Base-by-base conservation (phyloP, 495 filamentous ascomycete species). In the Thermochaetoides thermophila region DNA sequence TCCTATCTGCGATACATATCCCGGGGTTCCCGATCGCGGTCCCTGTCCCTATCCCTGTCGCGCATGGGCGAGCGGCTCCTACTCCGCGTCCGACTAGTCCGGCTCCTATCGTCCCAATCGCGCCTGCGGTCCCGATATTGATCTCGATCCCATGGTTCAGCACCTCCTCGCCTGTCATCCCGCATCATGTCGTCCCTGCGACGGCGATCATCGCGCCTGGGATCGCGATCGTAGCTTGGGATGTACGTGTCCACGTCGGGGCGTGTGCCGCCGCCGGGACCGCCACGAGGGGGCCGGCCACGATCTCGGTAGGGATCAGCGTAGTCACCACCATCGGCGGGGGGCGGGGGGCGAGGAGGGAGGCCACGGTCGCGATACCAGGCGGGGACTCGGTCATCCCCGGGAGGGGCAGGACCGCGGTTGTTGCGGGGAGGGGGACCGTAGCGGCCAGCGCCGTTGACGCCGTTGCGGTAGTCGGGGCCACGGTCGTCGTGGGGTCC, bases 171-270 rank as follows among this genome's bases (percentile, higher is more conserved):
- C n/a, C n/a, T n/a, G n/a, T n/a, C n/a, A n/a, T 53, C 47, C 24
- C 59, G 51, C 11, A 65, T 61, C 41, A 61, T 37, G 27, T 63
- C 63, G 17, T 63, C 56, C 34, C 55, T 48, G 31, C 66, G 54
- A 17, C 60, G 57, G 30, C 66, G 50, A 34, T 69, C 67, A 16
- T 67, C 61, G 31, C 60, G 16, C 48, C 53, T 32, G 45, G 49
- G 55, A 37, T 56, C 55, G 13, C 50, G 50, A 41, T 51, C 47
- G 24, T 76, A 75, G 27, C 60, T 66, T 5, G 72, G 72, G 16
- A 76, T 73, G 41, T 76, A 76, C 3, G 71, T 74, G 40, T 76
- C 72, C 11, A 72, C 51, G 39, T 57, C 59, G n/a, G 50, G 52
- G 10, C 57, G 50, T 18, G 22, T 38, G 54, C 43, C 59, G 39